Percentiles rank a stretch among this genome's conserved stretches.
These are phyloP conservation scores for Euphrasia arctica DNA, from an alignment of 305 asterid genomes.

Conservation along the genomic window DNA sequence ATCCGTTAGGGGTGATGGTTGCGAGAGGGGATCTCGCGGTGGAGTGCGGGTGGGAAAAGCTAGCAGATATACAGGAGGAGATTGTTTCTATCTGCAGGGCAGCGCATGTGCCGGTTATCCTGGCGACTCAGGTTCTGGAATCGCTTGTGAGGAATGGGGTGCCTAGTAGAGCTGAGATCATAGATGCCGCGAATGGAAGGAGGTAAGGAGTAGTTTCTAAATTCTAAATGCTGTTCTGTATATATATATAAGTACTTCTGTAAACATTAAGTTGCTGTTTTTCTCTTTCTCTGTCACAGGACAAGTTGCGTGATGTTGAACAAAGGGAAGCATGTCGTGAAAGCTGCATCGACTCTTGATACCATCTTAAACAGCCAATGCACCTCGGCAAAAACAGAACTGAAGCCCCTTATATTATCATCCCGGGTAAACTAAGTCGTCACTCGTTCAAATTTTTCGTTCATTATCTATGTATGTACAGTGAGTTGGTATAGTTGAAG, in stretches of 20 bases:
- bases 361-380: conserved; percentile 39
- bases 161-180: conserved; percentile 67
- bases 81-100: conserved; percentile 56
- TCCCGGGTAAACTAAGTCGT: conserved; percentile 21
- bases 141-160: conserved; percentile 60
- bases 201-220: conserved; percentile 21
- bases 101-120: conserved; percentile 65
- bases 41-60: conserved; percentile 81
- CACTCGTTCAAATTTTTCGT: neutral
- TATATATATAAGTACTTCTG: too few relatives aligned
- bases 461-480: conserved; percentile 11
- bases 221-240: neutral
- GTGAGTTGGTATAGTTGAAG: conserved; percentile 1
- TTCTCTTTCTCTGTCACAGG: conserved; percentile 38
- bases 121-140: conserved; percentile 76
- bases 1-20: conserved; percentile 71
- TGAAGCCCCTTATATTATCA: conserved; percentile 48
- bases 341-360: conserved; percentile 51
- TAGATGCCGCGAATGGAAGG: conserved; percentile 61
- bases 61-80: conserved; percentile 64
- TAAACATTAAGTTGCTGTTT: neutral
- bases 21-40: conserved; percentile 88
- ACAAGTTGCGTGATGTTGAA: conserved; percentile 69
- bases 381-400: conserved; percentile 35
- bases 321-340: conserved; percentile 61